Percentiles rank a stretch among this genome's conserved stretches.
Evolutionary conservation across 1,139 yeast species (phyloP).

Genomic region (Lipomyces yarrowii): DNA sequence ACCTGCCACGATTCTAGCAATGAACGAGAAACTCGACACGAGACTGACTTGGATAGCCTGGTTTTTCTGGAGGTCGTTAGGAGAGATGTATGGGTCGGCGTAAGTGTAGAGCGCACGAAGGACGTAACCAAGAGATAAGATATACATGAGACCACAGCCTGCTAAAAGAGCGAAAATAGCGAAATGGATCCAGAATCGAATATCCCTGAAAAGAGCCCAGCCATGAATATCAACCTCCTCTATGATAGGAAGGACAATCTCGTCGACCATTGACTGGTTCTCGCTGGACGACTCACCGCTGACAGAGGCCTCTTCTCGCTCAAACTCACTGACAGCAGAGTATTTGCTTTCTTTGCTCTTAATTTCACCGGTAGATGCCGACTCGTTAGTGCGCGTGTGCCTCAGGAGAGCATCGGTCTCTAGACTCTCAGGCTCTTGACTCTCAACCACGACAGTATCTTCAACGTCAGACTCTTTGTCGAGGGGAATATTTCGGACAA

Average conservation of each 20-base stretch:
- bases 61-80: conserved; percentile 24
- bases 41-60: conserved; percentile 68
- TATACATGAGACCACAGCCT: conserved; percentile 78
- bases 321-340: conserved; percentile 25
- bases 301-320: conserved; percentile 13
- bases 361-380: conserved; percentile 7
- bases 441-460: conserved; percentile 14
- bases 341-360: conserved; percentile 16
- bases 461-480: conserved; percentile 24
- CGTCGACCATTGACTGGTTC: conserved; percentile 20
- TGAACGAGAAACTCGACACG: conserved; percentile 65
- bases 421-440: conserved; percentile 13
- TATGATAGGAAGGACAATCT: conserved; percentile 10
- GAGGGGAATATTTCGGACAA: conserved; percentile 34
- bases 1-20: conserved; percentile 71
- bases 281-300: conserved; percentile 8
- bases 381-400: conserved; percentile 14
- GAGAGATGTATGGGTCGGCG: conserved; percentile 37
- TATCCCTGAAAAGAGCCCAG: conserved; percentile 24
- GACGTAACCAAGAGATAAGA: conserved; percentile 72
- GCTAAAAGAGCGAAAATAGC: conserved; percentile 62
- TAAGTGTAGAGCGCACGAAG: conserved; percentile 54
- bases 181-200: conserved; percentile 45
- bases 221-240: conserved; percentile 33
- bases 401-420: conserved; percentile 27